These are phyloP conservation scores for Chalciporus pseudorubinellus DNA, from an alignment of 768 basidiomycete genomes.

Conservation along the genomic window DNA sequence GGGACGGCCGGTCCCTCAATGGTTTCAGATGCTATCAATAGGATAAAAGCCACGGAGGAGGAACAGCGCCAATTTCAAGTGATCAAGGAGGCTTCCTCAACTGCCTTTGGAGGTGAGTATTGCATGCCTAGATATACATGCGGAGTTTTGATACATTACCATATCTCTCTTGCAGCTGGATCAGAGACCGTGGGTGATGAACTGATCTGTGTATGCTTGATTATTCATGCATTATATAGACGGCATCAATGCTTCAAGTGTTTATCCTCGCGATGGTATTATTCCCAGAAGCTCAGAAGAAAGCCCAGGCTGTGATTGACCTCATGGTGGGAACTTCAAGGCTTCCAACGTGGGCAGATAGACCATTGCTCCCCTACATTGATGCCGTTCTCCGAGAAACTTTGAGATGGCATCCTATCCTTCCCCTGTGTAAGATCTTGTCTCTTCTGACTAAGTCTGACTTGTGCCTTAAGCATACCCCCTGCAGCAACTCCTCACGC, in stretches of 20 bases:
- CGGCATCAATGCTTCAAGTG: constrained; percentile 23
- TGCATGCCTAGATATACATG: background rate
- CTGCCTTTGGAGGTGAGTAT: constrained; percentile 20
- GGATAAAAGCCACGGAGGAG: background rate
- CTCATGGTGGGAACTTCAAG: constrained; percentile 18
- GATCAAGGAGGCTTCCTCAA: constrained; percentile 20
- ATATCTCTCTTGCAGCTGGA: constrained; percentile 7
- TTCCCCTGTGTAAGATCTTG: constrained; percentile 21
- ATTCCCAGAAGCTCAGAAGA: constrained; percentile 27
- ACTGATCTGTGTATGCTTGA: background rate
- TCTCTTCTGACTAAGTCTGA: background rate
- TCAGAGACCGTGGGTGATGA: constrained; percentile 17
- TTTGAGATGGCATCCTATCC: constrained; percentile 23
- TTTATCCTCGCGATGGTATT: constrained; percentile 37
- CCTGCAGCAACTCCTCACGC: constrained; percentile 17
- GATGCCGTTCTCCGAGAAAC: constrained; percentile 30
- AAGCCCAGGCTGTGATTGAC: constrained; percentile 33
- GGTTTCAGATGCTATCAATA: constrained; percentile 14
- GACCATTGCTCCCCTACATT: constrained; percentile 26
- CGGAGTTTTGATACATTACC: background rate
- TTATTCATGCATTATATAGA: constrained; percentile 12
- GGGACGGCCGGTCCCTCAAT: constrained; percentile 14
- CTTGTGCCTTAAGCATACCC: background rate
- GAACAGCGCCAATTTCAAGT: constrained; percentile 1
- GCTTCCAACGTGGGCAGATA: constrained; percentile 28